Conservation (phyloP, 495 filamentous ascomycete species). For the Alectoria sarmentosa region DNA sequence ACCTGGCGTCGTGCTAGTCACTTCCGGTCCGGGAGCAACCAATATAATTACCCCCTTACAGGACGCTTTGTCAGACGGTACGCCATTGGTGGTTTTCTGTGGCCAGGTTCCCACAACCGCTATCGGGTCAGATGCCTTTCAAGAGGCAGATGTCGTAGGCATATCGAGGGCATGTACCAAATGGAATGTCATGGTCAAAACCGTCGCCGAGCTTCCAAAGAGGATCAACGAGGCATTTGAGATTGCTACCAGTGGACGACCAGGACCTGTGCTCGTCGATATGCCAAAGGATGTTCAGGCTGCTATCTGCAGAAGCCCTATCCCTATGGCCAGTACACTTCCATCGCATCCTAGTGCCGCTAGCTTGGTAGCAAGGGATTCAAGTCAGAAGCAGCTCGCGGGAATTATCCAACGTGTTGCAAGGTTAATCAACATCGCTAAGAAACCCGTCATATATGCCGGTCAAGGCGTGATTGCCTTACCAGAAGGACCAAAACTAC, state of each 20-base stretch:
- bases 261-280: conserved; percentile 56
- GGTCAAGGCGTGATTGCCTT: conserved; percentile 50
- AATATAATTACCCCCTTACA: conserved; percentile 58
- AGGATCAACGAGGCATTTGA: conserved; percentile 58
- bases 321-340: conserved; percentile 48
- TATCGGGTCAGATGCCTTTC: conserved; percentile 56
- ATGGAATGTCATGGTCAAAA: conserved; percentile 59
- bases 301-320: conserved; percentile 44
- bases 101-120: conserved; percentile 50
- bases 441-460: conserved; percentile 55
- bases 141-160: conserved; percentile 57
- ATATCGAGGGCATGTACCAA: conserved; percentile 56
- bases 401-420: conserved; percentile 45
- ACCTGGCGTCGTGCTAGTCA: conserved; percentile 56
- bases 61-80: conserved; percentile 55
- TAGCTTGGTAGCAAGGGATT: conserved; percentile 44
- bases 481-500: conserved; percentile 44
- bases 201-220: conserved; percentile 50
- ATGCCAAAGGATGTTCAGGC: conserved; percentile 55
- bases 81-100: conserved; percentile 55
- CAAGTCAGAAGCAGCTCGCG: conserved; percentile 41
- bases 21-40: conserved; percentile 57
- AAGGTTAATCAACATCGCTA: conserved; percentile 50
- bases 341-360: conserved; percentile 51
- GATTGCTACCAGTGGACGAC: conserved; percentile 51